Evolutionary conservation across 192 early-diverging fungal species (phyloP).

Genomic region (Entomortierella beljakovae): DNA sequence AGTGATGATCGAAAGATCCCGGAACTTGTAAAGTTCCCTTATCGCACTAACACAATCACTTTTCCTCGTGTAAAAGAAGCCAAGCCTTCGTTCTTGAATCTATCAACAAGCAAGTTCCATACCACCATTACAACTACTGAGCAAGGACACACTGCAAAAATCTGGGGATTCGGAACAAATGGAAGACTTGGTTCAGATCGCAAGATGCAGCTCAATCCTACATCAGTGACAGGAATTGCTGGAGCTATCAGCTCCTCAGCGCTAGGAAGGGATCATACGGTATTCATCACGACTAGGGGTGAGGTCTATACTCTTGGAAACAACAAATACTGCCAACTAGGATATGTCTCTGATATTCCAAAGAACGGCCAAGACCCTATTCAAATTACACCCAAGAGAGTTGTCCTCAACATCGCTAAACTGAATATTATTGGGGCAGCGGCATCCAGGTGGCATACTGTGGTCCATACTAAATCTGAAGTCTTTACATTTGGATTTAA

Average conservation of each 20-base stretch:
- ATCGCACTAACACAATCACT: slow-evolving; percentile 45
- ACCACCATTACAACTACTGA: slow-evolving; percentile 64
- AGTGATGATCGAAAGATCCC: slow-evolving; percentile 72
- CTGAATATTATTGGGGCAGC: slow-evolving; percentile 67
- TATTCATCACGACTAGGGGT: slow-evolving; percentile 68
- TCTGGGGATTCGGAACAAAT: slow-evolving; percentile 77
- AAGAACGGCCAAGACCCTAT: slow-evolving; percentile 52
- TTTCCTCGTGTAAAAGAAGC: slow-evolving; percentile 27
- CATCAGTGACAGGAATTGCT: slow-evolving; percentile 57
- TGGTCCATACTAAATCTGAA: slow-evolving; percentile 67
- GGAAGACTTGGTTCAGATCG: slow-evolving; percentile 76
- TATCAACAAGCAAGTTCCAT: slow-evolving; percentile 80
- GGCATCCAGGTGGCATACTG: slow-evolving; percentile 76
- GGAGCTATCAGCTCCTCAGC: slow-evolving; percentile 58
- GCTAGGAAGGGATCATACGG: slow-evolving; percentile 76
- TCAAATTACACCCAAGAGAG: slow-evolving; percentile 63
- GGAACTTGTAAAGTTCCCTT: slow-evolving; percentile 66
- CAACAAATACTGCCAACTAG: slow-evolving; percentile 75
- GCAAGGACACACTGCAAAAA: slow-evolving; percentile 51
- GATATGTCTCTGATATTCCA: slow-evolving; percentile 50
- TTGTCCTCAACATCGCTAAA: slow-evolving; percentile 65
- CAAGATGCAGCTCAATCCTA: slow-evolving; percentile 69
- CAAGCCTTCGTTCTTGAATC: slow-evolving; percentile 31
- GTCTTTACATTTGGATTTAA: slow-evolving; percentile 77
- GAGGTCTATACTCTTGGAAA: slow-evolving; percentile 74